These are phyloP conservation scores for Aspergillus ochraceoroseus DNA, from an alignment of 2,329 filamentous ascomycete genomes.

Conservation along the genomic window DNA sequence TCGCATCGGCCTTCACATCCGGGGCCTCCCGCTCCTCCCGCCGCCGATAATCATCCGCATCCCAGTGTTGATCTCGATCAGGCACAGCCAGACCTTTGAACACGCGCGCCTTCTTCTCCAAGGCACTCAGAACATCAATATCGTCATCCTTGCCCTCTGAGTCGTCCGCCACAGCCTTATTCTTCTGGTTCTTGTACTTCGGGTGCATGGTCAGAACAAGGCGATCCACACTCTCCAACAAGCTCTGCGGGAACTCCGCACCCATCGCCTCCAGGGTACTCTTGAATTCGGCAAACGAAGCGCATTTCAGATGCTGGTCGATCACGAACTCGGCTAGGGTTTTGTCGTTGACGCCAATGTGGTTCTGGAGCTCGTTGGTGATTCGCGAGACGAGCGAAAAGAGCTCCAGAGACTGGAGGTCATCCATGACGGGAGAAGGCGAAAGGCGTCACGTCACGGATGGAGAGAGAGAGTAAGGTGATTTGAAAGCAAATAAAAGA, in stretches of 20 bases:
- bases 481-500: neutral
- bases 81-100: slow-evolving; percentile 87
- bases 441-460: slow-evolving; percentile 5
- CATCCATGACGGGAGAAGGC: slow-evolving; percentile 61
- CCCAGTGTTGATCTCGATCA: slow-evolving; percentile 61
- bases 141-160: slow-evolving; percentile 39
- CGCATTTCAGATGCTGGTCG: slow-evolving; percentile 74
- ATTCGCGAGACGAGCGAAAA: slow-evolving; percentile 93
- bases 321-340: slow-evolving; percentile 96
- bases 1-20: slow-evolving; percentile 56
- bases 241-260: slow-evolving; percentile 75
- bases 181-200: slow-evolving; percentile 60
- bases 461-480: neutral
- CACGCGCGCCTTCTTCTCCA: slow-evolving; percentile 73
- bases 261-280: slow-evolving; percentile 68
- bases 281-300: slow-evolving; percentile 68
- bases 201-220: slow-evolving; percentile 87
- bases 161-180: slow-evolving; percentile 32
- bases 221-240: slow-evolving; percentile 88
- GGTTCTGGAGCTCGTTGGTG: slow-evolving; percentile 88
- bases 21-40: slow-evolving; percentile 30
- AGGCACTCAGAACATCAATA: slow-evolving; percentile 41
- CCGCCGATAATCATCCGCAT: slow-evolving; percentile 46
- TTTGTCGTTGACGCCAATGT: slow-evolving; percentile 86
- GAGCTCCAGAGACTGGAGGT: slow-evolving; percentile 83